Base-by-base conservation (phyloP, 2,329 filamentous ascomycete genomes). In the Metarhizium anisopliae region DNA sequence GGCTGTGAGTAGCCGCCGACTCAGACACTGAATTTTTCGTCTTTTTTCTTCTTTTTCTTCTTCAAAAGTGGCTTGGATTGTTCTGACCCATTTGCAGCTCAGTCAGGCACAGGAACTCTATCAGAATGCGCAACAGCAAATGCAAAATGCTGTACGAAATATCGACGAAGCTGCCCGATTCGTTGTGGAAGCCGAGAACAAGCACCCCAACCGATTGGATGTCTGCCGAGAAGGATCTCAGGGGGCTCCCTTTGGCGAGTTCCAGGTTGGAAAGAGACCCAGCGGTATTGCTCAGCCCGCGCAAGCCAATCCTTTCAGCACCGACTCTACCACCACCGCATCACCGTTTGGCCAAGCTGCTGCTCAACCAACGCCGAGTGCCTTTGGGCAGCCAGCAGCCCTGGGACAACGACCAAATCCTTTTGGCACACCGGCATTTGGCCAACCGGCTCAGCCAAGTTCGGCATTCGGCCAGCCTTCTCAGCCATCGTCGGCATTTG, bases 171-270 rank as follows among this genome's bases (percentile, higher is more conserved):
- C 92, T 1, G 77, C 88, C 49, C 79, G 84, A 55, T 94, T 86
- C 65, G 73, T 94, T 14, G 65, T 85, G 10, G 78, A 83, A 5
- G 82, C 80, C 25, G 82, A 80, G 54, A 83, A 88, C 54, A 81
- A 83, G 45, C 89, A 90, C 63, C 89, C 89, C 1, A 95, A 94
- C 65, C 80, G 90, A 45, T 74, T 80, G 53, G 87, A 92, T 60
- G 76, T 85, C 20, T 81, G 80, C 68, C 73, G 77, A 55, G 71
- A 76, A 60, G 72, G 71, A 50, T 74, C 66, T 0, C 69, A 73
- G n/a, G 69, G 72, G n/a, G 70, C 70, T 7, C 72, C 73, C 0
- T 75, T 72, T 55, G 75, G 76, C 50, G 67, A 72, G 51, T 82
- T 81, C 58, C 64, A 68, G 0, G 71, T 72, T 10, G 74, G 73